Conservation (phyloP, 1,284 basidiomycete species). For the Sanguinoderma infundibulare region DNA sequence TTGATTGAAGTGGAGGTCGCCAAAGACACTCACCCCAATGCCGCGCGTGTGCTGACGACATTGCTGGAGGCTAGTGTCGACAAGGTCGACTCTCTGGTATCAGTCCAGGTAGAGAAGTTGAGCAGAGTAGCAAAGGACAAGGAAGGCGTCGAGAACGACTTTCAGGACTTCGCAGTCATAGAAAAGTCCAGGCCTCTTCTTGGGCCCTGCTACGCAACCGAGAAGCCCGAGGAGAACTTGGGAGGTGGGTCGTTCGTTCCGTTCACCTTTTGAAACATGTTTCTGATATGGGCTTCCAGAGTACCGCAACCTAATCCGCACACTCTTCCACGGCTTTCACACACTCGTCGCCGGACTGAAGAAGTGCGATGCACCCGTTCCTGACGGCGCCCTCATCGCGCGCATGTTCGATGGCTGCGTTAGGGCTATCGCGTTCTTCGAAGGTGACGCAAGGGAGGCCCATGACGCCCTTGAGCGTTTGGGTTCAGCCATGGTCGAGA, state of each 20-base stretch:
- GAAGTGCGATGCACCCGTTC: constrained; percentile 77
- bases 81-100: constrained; percentile 83
- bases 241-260: constrained; percentile 53
- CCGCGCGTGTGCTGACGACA: constrained; percentile 69
- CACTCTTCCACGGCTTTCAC: constrained; percentile 90
- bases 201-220: constrained; percentile 72
- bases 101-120: constrained; percentile 65
- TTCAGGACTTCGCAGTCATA: constrained; percentile 59
- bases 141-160: constrained; percentile 42
- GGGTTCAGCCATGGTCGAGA: constrained; percentile 76
- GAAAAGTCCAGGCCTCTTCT: constrained; percentile 84
- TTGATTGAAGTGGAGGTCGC: constrained; percentile 83
- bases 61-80: constrained; percentile 89
- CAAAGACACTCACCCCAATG: constrained; percentile 74
- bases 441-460: constrained; percentile 79
- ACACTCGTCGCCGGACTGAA: constrained; percentile 82
- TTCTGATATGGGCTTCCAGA: constrained; percentile 50
- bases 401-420: constrained; percentile 89
- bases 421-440: constrained; percentile 86
- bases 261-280: background rate
- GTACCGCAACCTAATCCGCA: constrained; percentile 86
- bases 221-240: constrained; percentile 77
- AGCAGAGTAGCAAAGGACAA: constrained; percentile 55
- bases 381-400: constrained; percentile 89
- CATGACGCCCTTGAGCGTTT: constrained; percentile 91